Base-by-base conservation (phyloP, 371 early-diverging fungal species). In the Lichtheimia ornata region DNA sequence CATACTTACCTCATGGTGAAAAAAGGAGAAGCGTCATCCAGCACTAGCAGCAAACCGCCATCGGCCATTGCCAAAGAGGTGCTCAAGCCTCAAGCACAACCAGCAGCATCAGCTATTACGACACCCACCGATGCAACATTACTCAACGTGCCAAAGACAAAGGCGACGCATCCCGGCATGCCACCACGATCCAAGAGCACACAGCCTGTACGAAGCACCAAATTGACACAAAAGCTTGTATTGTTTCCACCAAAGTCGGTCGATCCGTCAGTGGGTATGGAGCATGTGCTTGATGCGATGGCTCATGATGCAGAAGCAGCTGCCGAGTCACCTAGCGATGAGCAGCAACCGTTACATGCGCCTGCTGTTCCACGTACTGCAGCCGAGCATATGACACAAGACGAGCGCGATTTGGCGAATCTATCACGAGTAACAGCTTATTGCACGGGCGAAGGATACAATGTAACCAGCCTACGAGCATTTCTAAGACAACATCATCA, bases 361-460 rank as follows among this genome's bases (percentile, higher is more conserved):
- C 13, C 18, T 27, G 42, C 25, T 17, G 25, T 35, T 18, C 43
- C 40, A 50, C 40, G 51, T 14, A 58, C 49, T 45, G 59, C 41
- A 42, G 84, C 89, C 27, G 87, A 91, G 76, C 84, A 88, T 61
- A 77, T 90, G 69, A 83, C 84, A 56, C 79, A 79, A 47, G 73
- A 87, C 61, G 84, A 87, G 50, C 81, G 86, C 14, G 85, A 86
- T 28, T 35, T 69, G 4, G 67, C 76, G 9, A 71, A 71, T 28
- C 72, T 91, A 22, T 89, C 92, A 11, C 73, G 97, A 41, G 96
- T 94, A 14, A 93, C 96, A 2, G 95, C 96, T 0, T 97, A 95
- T 63, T 96, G 95, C 63, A 92, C 94, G 5, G 94, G 77, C 5
- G 86, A 87, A 55, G 85, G 88, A 0, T 93, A 90, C 57, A 82